Base-by-base conservation (phyloP, 345 rosid species). In the Dovyalis caffra region DNA sequence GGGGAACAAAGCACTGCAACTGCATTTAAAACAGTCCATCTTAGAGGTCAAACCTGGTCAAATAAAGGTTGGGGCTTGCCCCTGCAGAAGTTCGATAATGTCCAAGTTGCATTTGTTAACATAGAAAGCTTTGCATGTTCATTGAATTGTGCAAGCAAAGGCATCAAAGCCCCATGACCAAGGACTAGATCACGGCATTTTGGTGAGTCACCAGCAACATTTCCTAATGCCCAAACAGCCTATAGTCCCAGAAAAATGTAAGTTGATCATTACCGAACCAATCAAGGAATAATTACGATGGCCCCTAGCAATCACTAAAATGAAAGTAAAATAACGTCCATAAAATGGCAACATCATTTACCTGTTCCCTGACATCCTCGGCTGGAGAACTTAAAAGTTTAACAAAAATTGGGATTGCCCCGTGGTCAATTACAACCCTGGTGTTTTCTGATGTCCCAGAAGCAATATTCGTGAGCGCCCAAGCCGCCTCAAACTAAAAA, bases 221-320 rank as follows among this genome's bases (percentile, higher is more conserved):
- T 80, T 70, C 79, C 79, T 32, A 80, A 67, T 38, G 83, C 83
- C 83, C 79, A 80, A n/a, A 75, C 76, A 70, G 76, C 83, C 83
- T 80, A 53, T 16, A 60, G 29, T 68, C 49, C 16, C 29, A 71
- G 3, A 4, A 18, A 34, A 8, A 20, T 18, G n/a, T 32, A 49
- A 51, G 9, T 2, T 25, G 12, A 66, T 35, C 64, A 34, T 45
- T 32, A 38, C 15, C 10, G 63, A 20, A 32, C 25, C 10, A 62
- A 61, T 72, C 58, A 40, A 65, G 49, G 7, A 23, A 11, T 9
- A 31, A 53, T 18, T 9, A 32, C 8, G 51, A 49, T 25, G 34
- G 23, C 26, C 28, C 29, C 7, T 64, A 37, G 33, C 35, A 34
- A 5, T 60, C 14, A 45, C 18, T 26, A 16, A 20, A 38, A 40